A percentile compares a stretch with the other conserved stretches of the same genome.
These are phyloP conservation scores for Aquilaria malaccensis DNA, from an alignment of 345 rosid genomes.

Conservation along the genomic window DNA sequence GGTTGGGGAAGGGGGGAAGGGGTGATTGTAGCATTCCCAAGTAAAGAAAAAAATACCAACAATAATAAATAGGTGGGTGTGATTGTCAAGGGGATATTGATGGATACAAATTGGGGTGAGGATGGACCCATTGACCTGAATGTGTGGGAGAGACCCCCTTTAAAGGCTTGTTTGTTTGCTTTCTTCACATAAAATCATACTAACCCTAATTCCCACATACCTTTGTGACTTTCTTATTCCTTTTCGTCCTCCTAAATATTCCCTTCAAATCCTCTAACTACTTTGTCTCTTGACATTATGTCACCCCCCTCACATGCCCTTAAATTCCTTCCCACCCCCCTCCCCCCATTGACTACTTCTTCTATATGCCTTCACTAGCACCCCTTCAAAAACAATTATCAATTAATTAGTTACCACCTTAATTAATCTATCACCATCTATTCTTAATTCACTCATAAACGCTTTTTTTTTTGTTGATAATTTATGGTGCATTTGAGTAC, in stretches of 20 bases:
- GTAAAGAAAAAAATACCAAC: not conserved
- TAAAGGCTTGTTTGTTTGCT: constrained; percentile 31
- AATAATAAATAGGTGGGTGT: constrained; percentile 6
- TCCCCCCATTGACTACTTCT: too few relatives aligned
- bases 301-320: constrained; percentile 14
- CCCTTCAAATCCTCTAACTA: constrained; percentile 24
- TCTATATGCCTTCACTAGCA: too few relatives aligned
- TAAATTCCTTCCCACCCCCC: not conserved
- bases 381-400: too few relatives aligned
- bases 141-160: constrained; percentile 15
- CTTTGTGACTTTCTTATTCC: constrained; percentile 29
- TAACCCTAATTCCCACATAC: constrained; percentile 17
- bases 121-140: constrained; percentile 26
- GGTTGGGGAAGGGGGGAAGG: too few relatives aligned
- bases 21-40: not conserved
- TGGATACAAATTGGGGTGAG: not conserved
- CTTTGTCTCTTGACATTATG: constrained; percentile 21
- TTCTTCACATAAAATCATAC: constrained; percentile 17
- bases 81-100: constrained; percentile 1
- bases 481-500: too few relatives aligned
- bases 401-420: too few relatives aligned
- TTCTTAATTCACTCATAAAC: too few relatives aligned
- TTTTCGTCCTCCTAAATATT: constrained; percentile 44
- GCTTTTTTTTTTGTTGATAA: too few relatives aligned
- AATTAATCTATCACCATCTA: too few relatives aligned